phyloP scores from a whole-genome alignment of 257 asterid genomes.

The Capsicum baccatum region DNA sequence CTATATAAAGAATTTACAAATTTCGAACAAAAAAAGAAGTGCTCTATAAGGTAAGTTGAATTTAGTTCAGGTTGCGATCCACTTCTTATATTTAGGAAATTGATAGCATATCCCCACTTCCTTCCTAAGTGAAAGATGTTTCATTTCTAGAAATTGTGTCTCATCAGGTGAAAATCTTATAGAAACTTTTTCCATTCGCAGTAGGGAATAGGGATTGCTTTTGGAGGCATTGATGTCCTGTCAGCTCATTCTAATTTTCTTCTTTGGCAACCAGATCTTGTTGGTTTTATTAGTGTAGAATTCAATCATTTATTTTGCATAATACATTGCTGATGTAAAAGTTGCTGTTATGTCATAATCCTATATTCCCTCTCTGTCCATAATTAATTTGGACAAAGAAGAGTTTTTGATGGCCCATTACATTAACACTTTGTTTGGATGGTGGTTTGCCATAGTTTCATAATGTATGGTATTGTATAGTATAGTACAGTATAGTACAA shows the following conservation, averaged over 20 bases:
- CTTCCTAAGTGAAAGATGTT: background rate
- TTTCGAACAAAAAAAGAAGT: background rate
- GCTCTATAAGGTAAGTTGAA: background rate
- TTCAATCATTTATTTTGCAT: background rate
- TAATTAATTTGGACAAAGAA: background rate
- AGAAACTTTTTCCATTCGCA: background rate
- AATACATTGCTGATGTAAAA: slow-evolving; percentile 3
- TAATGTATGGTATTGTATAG: too few species aligned
- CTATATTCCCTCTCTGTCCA: background rate
- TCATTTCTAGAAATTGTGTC: background rate
- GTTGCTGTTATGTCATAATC: background rate
- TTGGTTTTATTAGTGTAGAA: background rate
- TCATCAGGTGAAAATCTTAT: background rate
- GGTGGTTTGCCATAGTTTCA: too few species aligned
- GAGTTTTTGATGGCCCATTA: background rate
- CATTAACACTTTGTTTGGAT: background rate
- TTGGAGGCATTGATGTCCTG: background rate
- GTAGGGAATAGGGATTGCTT: background rate
- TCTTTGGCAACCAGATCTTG: background rate
- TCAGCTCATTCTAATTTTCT: background rate
- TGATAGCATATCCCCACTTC: background rate
- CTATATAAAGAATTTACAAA: background rate
- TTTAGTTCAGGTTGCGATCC: background rate
- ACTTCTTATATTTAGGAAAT: background rate
- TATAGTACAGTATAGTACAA: too few species aligned